Evolutionary conservation across 2,329 filamentous ascomycete species (phyloP).

Genomic region (Aspergillus ibericus): DNA sequence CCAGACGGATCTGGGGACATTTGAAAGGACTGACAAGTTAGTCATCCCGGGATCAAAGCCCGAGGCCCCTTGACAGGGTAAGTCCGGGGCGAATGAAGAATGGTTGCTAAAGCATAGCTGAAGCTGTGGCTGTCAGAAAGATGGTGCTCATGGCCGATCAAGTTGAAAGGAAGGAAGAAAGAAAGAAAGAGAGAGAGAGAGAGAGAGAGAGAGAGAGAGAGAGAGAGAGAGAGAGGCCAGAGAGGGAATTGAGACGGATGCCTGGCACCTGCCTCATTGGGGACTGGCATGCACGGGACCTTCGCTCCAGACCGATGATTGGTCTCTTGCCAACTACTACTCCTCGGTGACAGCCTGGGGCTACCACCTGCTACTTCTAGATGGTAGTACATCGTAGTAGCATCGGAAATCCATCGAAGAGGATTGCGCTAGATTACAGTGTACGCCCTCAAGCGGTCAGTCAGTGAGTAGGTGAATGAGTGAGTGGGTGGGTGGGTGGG

Average conservation of each 20-base stretch:
- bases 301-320: no score
- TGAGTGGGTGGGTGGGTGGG: no score
- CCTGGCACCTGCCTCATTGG: neutral
- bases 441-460: neutral
- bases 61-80: neutral
- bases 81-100: neutral
- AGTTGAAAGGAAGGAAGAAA: neutral
- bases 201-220: neutral
- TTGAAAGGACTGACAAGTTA: neutral
- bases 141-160: neutral
- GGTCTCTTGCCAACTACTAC: no score
- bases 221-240: neutral
- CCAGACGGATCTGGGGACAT: neutral
- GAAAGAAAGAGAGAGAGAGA: neutral
- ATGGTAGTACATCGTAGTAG: no score
- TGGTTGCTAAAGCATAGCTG: no score
- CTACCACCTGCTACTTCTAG: no score
- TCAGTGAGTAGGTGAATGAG: no score
- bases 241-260: neutral
- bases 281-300: neutral
- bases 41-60: neutral
- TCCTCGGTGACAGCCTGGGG: no score
- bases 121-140: neutral
- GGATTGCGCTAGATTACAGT: no score
- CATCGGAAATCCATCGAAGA: no score